Conservation (phyloP, 257 asterid genomes). For the Solanum habrochaites region DNA sequence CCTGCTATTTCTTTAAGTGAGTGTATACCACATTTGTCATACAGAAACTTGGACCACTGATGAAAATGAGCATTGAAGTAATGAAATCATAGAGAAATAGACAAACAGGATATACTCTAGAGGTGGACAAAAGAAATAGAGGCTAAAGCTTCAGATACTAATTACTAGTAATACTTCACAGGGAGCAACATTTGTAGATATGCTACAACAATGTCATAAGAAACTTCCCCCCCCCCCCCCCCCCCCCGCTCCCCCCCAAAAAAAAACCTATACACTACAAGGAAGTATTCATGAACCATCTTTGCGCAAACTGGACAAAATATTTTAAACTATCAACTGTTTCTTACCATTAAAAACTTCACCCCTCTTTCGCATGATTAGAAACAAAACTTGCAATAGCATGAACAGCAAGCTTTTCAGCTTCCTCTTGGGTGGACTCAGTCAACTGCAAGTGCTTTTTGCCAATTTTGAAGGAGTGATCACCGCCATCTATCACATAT, state of each 20-base stretch:
- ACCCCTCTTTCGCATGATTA: not conserved
- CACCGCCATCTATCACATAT: constrained; percentile 82
- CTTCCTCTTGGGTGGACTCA: constrained; percentile 52
- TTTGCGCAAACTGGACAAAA: not conserved
- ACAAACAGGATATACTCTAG: not conserved
- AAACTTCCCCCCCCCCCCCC: not conserved
- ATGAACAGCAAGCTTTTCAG: constrained; percentile 44
- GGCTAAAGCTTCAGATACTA: not conserved
- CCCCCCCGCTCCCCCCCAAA: not conserved
- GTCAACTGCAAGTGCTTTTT: constrained; percentile 46
- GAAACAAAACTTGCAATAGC: constrained; percentile 46
- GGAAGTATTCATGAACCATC: not conserved
- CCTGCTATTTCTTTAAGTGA: not conserved
- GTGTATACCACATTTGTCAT: not conserved
- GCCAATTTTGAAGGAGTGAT: constrained; percentile 73
- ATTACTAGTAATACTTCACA: not conserved
- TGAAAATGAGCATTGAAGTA: not conserved
- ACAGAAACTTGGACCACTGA: not conserved
- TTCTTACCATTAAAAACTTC: not conserved
- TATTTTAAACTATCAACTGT: not conserved
- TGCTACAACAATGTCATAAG: not conserved
- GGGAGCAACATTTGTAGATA: not conserved
- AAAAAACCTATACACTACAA: not conserved
- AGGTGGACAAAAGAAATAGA: not conserved
- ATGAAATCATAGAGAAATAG: not conserved